A percentile compares a stretch with the other conserved stretches of the same genome.
Conservation (phyloP, 2,329 filamentous ascomycete genomes). For the Fusarium camptoceras region DNA sequence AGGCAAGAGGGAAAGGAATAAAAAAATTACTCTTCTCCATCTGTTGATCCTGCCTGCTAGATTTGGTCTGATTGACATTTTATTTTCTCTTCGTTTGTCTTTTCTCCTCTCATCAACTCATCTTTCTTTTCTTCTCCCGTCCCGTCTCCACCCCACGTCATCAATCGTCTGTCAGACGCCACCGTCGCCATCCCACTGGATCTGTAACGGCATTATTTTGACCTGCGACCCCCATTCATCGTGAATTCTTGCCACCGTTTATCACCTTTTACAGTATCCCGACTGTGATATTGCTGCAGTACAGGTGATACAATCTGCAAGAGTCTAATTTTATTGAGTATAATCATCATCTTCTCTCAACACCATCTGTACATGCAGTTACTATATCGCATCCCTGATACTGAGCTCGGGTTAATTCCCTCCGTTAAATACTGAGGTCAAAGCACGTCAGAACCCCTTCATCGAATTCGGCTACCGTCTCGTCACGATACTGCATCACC, state of each 20-base stretch:
- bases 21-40: background rate
- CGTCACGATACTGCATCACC: constrained; percentile 1
- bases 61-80: background rate
- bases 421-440: constrained; percentile 3
- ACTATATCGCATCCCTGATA: background rate
- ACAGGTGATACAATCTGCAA: background rate
- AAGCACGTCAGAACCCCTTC: constrained; percentile 19
- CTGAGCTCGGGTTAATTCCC: background rate
- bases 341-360: background rate
- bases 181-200: constrained; percentile 37
- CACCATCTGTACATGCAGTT: background rate
- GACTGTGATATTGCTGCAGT: background rate
- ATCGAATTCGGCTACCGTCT: constrained; percentile 29
- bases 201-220: constrained; percentile 31
- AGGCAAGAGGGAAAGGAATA: background rate
- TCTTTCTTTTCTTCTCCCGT: constrained; percentile 1
- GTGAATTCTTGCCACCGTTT: constrained; percentile 29
- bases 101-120: constrained; percentile 6
- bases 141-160: constrained; percentile 40
- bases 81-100: background rate
- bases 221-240: background rate
- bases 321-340: background rate
- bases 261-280: constrained; percentile 18
- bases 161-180: constrained; percentile 39
- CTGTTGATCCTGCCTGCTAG: background rate